Evolutionary conservation across 1,139 yeast species (phyloP).

Genomic region (Taphrina flavorubra): DNA sequence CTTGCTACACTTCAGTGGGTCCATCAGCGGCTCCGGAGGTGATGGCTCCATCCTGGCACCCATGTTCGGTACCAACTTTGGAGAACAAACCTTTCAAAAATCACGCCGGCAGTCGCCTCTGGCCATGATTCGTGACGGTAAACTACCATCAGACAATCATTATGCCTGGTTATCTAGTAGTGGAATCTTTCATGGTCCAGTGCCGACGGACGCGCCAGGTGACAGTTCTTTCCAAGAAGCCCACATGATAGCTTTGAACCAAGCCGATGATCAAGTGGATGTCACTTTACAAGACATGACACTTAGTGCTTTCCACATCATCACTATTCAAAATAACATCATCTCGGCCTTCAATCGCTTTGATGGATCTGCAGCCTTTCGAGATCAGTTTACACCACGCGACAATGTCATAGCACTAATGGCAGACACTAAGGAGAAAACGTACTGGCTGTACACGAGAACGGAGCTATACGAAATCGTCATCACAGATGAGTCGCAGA

Average conservation of each 20-base stretch:
- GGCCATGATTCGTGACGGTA: slow-evolving; percentile 14
- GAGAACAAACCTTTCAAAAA: slow-evolving; percentile 20
- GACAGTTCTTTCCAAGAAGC: slow-evolving; percentile 32
- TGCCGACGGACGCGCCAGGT: slow-evolving; percentile 11
- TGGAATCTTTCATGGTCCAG: slow-evolving; percentile 33
- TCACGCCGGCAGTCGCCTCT: not conserved
- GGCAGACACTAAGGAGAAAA: slow-evolving; percentile 62
- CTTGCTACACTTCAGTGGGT: slow-evolving; percentile 16
- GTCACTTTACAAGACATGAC: not conserved
- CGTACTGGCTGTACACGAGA: slow-evolving; percentile 67
- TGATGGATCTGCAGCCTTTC: slow-evolving; percentile 16
- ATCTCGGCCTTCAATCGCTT: slow-evolving; percentile 22
- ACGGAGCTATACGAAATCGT: slow-evolving; percentile 68
- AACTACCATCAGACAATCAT: not conserved
- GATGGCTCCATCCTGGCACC: slow-evolving; percentile 9
- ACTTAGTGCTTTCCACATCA: slow-evolving; percentile 23
- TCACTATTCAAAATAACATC: slow-evolving; percentile 1
- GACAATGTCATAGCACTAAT: slow-evolving; percentile 57
- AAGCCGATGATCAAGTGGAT: not conserved
- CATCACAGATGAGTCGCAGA: slow-evolving; percentile 68
- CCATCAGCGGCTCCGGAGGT: slow-evolving; percentile 1
- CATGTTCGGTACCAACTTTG: not conserved
- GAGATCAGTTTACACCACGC: slow-evolving; percentile 3
- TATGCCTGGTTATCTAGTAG: slow-evolving; percentile 27
- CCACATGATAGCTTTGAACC: not conserved